Conservation (phyloP, 1,284 basidiomycete species). For the Golubevia pallescens region DNA sequence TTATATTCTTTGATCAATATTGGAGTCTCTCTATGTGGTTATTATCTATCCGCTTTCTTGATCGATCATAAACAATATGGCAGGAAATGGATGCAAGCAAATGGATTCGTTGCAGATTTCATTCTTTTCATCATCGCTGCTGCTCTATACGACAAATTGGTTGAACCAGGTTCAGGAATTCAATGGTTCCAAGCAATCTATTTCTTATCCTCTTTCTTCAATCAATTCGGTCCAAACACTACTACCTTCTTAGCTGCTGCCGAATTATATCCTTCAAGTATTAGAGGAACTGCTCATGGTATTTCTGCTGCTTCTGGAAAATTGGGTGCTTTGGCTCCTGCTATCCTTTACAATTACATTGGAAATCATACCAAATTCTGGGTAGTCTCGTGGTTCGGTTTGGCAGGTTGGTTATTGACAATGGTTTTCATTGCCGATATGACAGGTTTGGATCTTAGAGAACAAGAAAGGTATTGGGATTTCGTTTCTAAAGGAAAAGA, state of each 20-base stretch:
- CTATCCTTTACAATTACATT: conserved; percentile 66
- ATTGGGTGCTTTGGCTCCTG: conserved; percentile 63
- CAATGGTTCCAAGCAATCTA: conserved; percentile 68
- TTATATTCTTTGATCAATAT: conserved; percentile 68
- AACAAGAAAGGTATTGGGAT: conserved; percentile 67
- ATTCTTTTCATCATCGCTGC: conserved; percentile 66
- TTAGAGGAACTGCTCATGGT: conserved; percentile 65
- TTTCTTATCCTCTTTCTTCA: conserved; percentile 69
- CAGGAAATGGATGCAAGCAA: conserved; percentile 67
- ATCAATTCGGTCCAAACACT: conserved; percentile 69
- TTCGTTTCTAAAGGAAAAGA: conserved; percentile 67
- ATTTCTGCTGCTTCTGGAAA: conserved; percentile 65
- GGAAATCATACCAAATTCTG: conserved; percentile 67
- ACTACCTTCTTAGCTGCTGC: conserved; percentile 65
- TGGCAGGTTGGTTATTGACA: conserved; percentile 67
- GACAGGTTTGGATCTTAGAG: conserved; percentile 69
- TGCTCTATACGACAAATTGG: conserved; percentile 65
- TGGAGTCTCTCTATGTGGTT: conserved; percentile 67
- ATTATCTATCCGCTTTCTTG: conserved; percentile 69
- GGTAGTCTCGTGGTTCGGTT: conserved; percentile 69
- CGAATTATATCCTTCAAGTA: conserved; percentile 64
- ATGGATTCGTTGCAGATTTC: conserved; percentile 68
- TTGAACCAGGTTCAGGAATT: conserved; percentile 52
- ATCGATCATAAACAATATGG: conserved; percentile 69
- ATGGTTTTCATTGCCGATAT: conserved; percentile 68